Conservation (phyloP, 169 alveolate species). For the Eimeria necatrix region DNA sequence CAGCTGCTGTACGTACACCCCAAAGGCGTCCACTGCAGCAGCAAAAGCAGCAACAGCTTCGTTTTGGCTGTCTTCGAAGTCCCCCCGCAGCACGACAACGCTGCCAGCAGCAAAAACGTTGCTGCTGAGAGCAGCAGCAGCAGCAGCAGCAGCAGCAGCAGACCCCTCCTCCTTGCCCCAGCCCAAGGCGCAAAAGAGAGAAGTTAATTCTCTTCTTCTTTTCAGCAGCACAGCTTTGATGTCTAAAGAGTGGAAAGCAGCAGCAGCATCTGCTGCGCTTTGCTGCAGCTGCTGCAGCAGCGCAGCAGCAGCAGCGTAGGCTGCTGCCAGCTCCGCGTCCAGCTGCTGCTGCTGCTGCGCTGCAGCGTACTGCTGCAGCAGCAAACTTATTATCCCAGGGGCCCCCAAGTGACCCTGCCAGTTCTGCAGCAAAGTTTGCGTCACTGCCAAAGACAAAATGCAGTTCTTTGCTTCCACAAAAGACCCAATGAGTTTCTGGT, state of each 20-base stretch:
- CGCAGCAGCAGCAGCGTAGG: constrained; percentile 18
- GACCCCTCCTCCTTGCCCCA: constrained; percentile 2
- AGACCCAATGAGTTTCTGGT: constrained; percentile 3
- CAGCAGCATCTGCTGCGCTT: constrained; percentile 25
- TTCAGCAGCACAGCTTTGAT: constrained; percentile 1
- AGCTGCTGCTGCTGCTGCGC: not conserved
- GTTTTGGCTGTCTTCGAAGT: not conserved
- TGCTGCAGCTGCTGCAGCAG: constrained; percentile 20
- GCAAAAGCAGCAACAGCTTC: constrained; percentile 35
- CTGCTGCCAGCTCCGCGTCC: not conserved
- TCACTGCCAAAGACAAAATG: not conserved
- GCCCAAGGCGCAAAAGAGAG: constrained; percentile 44
- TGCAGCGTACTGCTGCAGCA: not conserved
- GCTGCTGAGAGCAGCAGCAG: not conserved
- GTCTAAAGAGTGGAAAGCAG: constrained; percentile 49
- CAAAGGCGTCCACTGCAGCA: constrained; percentile 1
- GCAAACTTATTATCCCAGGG: not conserved
- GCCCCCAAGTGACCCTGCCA: constrained; percentile 64
- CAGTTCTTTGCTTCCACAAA: constrained; percentile 51
- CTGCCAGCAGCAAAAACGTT: not conserved
- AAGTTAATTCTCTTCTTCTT: not conserved
- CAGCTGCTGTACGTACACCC: not conserved
- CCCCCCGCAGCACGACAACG: constrained; percentile 36
- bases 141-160: not conserved
- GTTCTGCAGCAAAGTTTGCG: constrained; percentile 24